phyloP scores from a whole-genome alignment of 2,329 filamentous ascomycete species.

The Epichloe festucae region DNA sequence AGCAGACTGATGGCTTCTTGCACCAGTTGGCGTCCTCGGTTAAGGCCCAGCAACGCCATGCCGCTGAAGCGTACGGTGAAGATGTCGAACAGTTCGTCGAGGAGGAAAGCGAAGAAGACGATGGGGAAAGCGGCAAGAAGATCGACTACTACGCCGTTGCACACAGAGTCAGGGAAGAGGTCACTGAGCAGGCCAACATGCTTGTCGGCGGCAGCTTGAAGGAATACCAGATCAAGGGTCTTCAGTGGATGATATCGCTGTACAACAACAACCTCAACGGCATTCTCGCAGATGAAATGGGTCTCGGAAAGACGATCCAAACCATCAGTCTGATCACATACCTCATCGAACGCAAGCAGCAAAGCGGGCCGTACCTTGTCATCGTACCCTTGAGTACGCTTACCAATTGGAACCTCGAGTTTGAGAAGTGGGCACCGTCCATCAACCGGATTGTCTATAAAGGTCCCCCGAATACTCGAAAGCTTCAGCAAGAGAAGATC shows the following conservation, averaged over 20 bases:
- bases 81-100: slow-evolving; percentile 38
- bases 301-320: slow-evolving; percentile 98
- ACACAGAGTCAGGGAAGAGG: slow-evolving; percentile 87
- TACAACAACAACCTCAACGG: slow-evolving; percentile 99
- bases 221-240: slow-evolving; percentile 95
- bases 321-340: slow-evolving; percentile 97
- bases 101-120: slow-evolving; percentile 56
- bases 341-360: slow-evolving; percentile 88
- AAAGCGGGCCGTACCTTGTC: slow-evolving; percentile 84
- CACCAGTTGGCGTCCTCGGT: slow-evolving; percentile 91
- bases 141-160: slow-evolving; percentile 98
- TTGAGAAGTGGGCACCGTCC: slow-evolving; percentile 95
- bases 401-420: slow-evolving; percentile 97
- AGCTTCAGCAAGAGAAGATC: slow-evolving; percentile 85
- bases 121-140: slow-evolving; percentile 61
- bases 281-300: slow-evolving; percentile 98
- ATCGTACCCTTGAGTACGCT: slow-evolving; percentile 94
- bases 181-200: slow-evolving; percentile 69
- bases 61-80: slow-evolving; percentile 65
- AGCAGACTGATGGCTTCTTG: slow-evolving; percentile 95
- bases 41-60: slow-evolving; percentile 80
- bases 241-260: slow-evolving; percentile 98
- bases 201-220: slow-evolving; percentile 88
- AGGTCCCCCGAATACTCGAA: slow-evolving; percentile 82
- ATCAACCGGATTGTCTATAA: slow-evolving; percentile 90